Evolutionary conservation across 2,329 filamentous ascomycete genomes (phyloP).

Genomic region (Scedosporium aurantiacum): DNA sequence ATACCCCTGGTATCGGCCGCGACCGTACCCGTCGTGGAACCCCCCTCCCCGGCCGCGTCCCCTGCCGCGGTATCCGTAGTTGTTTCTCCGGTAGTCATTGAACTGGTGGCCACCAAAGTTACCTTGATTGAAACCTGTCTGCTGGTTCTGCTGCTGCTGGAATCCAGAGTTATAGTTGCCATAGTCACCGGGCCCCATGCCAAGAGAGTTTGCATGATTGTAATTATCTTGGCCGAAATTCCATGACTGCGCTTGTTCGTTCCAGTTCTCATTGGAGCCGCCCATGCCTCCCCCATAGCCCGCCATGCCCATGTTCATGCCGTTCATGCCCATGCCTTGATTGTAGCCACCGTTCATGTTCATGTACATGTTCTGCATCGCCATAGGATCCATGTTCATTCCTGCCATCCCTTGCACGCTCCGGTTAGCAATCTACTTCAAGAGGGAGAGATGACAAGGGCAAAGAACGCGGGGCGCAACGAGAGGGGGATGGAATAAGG

Average conservation of each 20-base stretch:
- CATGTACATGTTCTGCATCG: conserved; percentile 69
- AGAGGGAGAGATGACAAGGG: neutral
- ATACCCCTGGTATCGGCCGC: conserved; percentile 14
- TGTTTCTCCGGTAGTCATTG: conserved; percentile 66
- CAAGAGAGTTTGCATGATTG: conserved; percentile 74
- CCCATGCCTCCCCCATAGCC: conserved; percentile 38
- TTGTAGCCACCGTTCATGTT: conserved; percentile 71
- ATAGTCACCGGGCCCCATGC: conserved; percentile 72
- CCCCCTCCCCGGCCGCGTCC: conserved; percentile 52
- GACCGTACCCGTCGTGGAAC: conserved; percentile 14
- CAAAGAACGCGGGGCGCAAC: neutral
- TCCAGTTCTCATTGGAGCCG: conserved; percentile 69
- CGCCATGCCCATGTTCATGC: conserved; percentile 47
- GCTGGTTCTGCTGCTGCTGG: conserved; percentile 18
- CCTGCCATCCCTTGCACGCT: conserved; percentile 55
- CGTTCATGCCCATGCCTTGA: conserved; percentile 64
- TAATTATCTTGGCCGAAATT: conserved; percentile 82
- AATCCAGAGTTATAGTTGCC: conserved; percentile 68
- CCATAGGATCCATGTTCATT: conserved; percentile 76
- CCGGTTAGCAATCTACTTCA: neutral
- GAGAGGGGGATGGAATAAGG: neutral
- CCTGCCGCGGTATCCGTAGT: conserved; percentile 55
- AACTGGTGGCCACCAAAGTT: conserved; percentile 64
- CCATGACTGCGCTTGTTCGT: conserved; percentile 64
- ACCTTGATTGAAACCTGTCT: conserved; percentile 71